Evolutionary conservation across 169 alveolate genomes (phyloP).

Genomic region (Eimeria acervulina): DNA sequence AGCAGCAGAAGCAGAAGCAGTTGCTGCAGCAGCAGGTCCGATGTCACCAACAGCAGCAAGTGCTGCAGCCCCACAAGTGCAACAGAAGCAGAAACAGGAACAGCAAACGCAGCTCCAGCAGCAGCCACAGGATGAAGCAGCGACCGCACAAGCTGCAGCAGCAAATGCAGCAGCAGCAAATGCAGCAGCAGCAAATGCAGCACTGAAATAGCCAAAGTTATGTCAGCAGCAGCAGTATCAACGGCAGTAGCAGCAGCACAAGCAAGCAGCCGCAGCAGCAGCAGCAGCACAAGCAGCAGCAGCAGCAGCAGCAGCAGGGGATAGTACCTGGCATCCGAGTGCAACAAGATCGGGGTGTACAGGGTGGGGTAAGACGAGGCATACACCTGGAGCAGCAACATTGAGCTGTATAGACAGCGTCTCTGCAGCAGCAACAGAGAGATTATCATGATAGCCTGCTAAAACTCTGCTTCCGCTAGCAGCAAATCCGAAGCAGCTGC

Average conservation of each 20-base stretch:
- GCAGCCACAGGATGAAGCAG: neutral
- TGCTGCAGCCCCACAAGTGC: neutral
- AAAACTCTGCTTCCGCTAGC: slow-evolving; percentile 18
- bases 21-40: neutral
- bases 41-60: neutral
- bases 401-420: slow-evolving; percentile 15
- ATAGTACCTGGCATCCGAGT: neutral
- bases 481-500: slow-evolving; percentile 33
- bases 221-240: slow-evolving; percentile 16
- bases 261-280: too few relatives aligned
- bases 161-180: too few relatives aligned
- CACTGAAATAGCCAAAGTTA: neutral
- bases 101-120: neutral
- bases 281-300: too few relatives aligned
- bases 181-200: too few relatives aligned
- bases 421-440: neutral
- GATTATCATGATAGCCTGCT: neutral
- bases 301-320: too few relatives aligned
- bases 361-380: slow-evolving; percentile 7
- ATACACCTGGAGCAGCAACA: neutral
- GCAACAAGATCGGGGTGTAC: neutral
- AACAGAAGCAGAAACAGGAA: neutral
- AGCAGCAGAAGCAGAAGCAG: neutral
- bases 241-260: neutral
- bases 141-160: too few relatives aligned